A percentile compares a stretch with the other conserved stretches of the same genome.
Conservation (phyloP, 2,329 filamentous ascomycete genomes). For the Stagonosporopsis cucurbitacearum region DNA sequence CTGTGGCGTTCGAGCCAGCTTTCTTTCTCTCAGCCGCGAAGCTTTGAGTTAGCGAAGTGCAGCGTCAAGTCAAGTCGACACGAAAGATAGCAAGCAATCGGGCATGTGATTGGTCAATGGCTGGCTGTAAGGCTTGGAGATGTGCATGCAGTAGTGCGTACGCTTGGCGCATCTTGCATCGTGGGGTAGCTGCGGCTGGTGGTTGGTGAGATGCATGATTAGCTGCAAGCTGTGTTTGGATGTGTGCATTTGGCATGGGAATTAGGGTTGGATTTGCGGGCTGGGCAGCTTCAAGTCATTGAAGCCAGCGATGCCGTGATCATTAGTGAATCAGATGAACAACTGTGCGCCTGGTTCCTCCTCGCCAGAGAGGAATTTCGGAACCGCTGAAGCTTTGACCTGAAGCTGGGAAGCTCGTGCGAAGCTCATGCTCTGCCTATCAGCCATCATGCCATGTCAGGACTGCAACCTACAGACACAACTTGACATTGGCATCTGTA, state of each 20-base stretch:
- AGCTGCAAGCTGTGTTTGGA: slow-evolving; percentile 2
- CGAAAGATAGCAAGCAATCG: slow-evolving; percentile 6
- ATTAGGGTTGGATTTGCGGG: neutral
- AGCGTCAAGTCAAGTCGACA: neutral
- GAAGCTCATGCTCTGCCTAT: slow-evolving; percentile 11
- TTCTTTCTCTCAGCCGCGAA: neutral
- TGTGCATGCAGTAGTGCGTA: slow-evolving; percentile 16
- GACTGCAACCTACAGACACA: neutral
- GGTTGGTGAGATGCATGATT: slow-evolving; percentile 13
- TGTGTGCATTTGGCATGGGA: slow-evolving; percentile 2
- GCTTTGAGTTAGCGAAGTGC: neutral
- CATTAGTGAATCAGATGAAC: neutral
- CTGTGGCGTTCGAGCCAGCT: neutral
- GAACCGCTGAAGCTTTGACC: slow-evolving; percentile 2
- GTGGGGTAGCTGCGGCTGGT: slow-evolving; percentile 17
- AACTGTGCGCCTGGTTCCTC: neutral
- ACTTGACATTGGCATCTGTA: neutral
- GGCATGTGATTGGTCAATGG: slow-evolving; percentile 9
- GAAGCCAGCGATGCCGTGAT: neutral
- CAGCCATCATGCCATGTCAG: slow-evolving; percentile 6
- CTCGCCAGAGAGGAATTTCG: slow-evolving; percentile 4
- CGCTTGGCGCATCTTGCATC: slow-evolving; percentile 13
- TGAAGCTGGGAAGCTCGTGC: slow-evolving; percentile 2
- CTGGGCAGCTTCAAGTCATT: neutral
- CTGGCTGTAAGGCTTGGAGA: slow-evolving; percentile 8